Percentiles rank a stretch among this genome's conserved stretches.
These are phyloP conservation scores for Cryptosporidium parvum DNA, from an alignment of 169 alveolate species.

Conservation along the genomic window DNA sequence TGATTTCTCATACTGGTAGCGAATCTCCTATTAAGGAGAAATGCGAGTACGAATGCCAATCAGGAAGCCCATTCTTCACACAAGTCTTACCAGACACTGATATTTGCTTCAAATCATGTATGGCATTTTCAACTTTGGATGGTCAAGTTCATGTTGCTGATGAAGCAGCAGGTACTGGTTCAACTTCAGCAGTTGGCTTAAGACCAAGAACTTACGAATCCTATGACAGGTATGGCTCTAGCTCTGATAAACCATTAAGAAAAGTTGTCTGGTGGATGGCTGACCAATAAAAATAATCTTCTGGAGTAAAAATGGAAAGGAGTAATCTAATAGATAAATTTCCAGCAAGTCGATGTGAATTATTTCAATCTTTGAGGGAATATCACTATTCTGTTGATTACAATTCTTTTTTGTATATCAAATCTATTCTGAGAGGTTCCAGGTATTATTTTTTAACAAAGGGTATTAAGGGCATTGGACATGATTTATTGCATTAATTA, in stretches of 20 bases:
- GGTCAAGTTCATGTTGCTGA: background rate
- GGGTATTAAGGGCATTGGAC: background rate
- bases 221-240: conserved; percentile 49
- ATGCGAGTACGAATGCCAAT: conserved; percentile 57
- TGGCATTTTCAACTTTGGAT: background rate
- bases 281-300: background rate
- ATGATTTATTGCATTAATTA: conserved; percentile 5
- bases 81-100: conserved; percentile 16
- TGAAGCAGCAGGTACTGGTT: background rate
- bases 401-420: conserved; percentile 8
- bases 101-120: conserved; percentile 50
- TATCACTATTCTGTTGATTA: background rate
- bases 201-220: conserved; percentile 8
- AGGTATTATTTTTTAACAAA: background rate
- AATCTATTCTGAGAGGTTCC: background rate
- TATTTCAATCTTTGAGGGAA: background rate
- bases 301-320: background rate
- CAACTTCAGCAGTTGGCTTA: background rate
- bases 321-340: background rate
- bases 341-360: background rate
- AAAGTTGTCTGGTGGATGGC: conserved; percentile 55
- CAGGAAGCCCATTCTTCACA: conserved; percentile 30
- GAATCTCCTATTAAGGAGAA: conserved; percentile 13
- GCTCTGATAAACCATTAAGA: background rate
- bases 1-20: conserved; percentile 62